Conservation (phyloP, 75 land plant genomes). For the Pseudotsuga menziesii region DNA sequence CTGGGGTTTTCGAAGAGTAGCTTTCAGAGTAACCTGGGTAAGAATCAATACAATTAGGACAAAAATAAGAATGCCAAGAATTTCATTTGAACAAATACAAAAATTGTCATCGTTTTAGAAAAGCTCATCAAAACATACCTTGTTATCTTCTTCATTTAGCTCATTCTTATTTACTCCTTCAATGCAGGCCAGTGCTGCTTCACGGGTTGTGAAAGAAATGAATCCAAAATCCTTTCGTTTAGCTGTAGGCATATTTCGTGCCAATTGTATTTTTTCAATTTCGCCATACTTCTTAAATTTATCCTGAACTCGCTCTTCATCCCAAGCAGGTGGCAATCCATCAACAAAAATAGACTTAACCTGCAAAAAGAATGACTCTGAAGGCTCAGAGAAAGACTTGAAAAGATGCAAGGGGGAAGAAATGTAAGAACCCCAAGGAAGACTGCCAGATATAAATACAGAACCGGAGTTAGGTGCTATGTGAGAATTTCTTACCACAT, state of each 20-base stretch:
- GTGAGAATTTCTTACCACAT: no score
- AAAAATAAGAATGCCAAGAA: neutral
- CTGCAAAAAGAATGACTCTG: no score
- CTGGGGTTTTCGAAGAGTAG: slow-evolving; percentile 32
- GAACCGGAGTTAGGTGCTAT: no score
- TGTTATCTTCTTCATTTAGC: slow-evolving; percentile 40
- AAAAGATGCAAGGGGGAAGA: no score
- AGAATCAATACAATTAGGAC: neutral
- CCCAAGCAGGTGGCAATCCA: slow-evolving; percentile 66
- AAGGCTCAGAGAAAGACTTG: no score
- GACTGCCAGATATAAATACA: no score
- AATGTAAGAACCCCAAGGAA: no score
- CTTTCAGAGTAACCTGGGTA: slow-evolving; percentile 34
- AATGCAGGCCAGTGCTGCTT: slow-evolving; percentile 72
- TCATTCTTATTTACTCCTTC: slow-evolving; percentile 48
- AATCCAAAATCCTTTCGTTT: slow-evolving; percentile 78
- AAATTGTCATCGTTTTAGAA: neutral
- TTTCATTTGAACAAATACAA: neutral
- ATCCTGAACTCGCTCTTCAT: slow-evolving; percentile 54
- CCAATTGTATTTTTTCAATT: slow-evolving; percentile 50
- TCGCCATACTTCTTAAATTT: slow-evolving; percentile 53
- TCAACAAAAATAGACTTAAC: slow-evolving; percentile 78
- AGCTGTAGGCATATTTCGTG: slow-evolving; percentile 64
- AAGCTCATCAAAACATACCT: slow-evolving; percentile 14
- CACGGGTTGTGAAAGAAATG: slow-evolving; percentile 50